Conservation (phyloP, 2,329 filamentous ascomycete genomes). For the Grosmannia serpens region DNA sequence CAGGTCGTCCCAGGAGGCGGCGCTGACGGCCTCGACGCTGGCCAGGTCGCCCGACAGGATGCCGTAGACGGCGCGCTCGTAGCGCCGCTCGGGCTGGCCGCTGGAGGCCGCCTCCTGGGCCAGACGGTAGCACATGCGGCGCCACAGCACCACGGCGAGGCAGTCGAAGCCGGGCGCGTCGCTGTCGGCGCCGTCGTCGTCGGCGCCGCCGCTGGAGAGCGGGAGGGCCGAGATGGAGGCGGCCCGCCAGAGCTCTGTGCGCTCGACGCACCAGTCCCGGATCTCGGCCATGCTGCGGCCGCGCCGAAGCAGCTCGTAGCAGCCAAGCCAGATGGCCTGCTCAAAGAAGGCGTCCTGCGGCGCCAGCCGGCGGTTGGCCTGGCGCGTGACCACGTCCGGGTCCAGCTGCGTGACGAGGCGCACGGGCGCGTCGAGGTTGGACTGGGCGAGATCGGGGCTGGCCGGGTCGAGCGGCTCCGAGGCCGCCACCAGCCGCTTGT, state of each 20-base stretch:
- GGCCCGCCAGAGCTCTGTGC: slow-evolving; percentile 82
- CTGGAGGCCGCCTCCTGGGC: slow-evolving; percentile 59
- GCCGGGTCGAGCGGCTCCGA: slow-evolving; percentile 53
- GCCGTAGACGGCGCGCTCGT: slow-evolving; percentile 84
- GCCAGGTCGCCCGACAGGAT: slow-evolving; percentile 75
- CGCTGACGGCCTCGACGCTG: slow-evolving; percentile 52
- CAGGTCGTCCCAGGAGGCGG: slow-evolving; percentile 35
- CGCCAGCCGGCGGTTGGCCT: slow-evolving; percentile 58
- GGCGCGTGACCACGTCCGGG: slow-evolving; percentile 76
- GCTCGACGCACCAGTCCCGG: slow-evolving; percentile 73
- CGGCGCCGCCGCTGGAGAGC: slow-evolving; percentile 30
- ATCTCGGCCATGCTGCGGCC: slow-evolving; percentile 67
- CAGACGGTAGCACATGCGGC: slow-evolving; percentile 62
- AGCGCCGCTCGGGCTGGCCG: slow-evolving; percentile 32
- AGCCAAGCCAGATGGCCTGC: slow-evolving; percentile 82
- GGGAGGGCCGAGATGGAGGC: slow-evolving; percentile 66
- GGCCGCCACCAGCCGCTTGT: slow-evolving; percentile 67
- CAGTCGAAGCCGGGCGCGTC: slow-evolving; percentile 29
- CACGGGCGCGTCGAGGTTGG: slow-evolving; percentile 47
- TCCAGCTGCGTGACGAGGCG: slow-evolving; percentile 74
- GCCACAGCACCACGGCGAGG: slow-evolving; percentile 52
- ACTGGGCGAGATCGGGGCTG: slow-evolving; percentile 42
- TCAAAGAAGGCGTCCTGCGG: slow-evolving; percentile 82
- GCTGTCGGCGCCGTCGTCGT: slow-evolving; percentile 30
- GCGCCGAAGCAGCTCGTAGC: slow-evolving; percentile 81